These are phyloP conservation scores for Fistulinella cinereoalba DNA, from an alignment of 1,284 basidiomycete species.

Conservation along the genomic window DNA sequence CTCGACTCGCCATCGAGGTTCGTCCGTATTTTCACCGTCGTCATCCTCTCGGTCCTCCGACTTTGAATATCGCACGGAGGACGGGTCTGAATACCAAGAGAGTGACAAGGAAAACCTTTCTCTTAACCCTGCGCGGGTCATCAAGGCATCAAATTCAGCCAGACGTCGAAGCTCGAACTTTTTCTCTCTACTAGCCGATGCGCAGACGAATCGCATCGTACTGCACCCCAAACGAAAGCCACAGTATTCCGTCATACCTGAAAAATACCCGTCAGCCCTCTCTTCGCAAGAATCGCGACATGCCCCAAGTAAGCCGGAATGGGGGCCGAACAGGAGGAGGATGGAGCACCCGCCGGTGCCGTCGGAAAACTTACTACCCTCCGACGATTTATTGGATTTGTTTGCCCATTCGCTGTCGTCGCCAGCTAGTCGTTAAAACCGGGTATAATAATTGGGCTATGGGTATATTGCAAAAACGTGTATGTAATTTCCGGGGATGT, in stretches of 20 bases:
- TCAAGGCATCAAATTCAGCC: conserved; percentile 4
- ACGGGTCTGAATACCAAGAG: conserved; percentile 24
- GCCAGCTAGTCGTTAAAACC: not conserved
- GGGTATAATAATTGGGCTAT: not conserved
- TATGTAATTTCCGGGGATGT: not conserved
- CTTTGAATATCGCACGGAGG: conserved; percentile 16
- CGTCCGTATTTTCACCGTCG: conserved; percentile 12
- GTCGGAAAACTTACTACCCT: conserved; percentile 24
- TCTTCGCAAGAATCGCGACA: conserved; percentile 15
- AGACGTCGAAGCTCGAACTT: conserved; percentile 33
- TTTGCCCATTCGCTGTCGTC: conserved; percentile 41
- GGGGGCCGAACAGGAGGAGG: conserved; percentile 4
- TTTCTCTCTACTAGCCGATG: conserved; percentile 45
- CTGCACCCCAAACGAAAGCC: conserved; percentile 31
- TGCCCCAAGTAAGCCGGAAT: conserved; percentile 13
- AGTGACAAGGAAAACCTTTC: conserved; percentile 30
- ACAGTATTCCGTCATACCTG: conserved; percentile 12
- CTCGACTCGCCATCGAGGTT: conserved; percentile 1
- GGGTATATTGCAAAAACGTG: not conserved
- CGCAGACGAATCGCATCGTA: conserved; percentile 39
- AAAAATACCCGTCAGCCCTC: conserved; percentile 12
- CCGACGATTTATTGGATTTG: conserved; percentile 52
- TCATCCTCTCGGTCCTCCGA: conserved; percentile 18
- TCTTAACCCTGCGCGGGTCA: conserved; percentile 2
- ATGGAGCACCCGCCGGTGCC: conserved; percentile 10